phyloP scores from a whole-genome alignment of 1,139 yeast species.

The Blastobotrys ciferrii region DNA sequence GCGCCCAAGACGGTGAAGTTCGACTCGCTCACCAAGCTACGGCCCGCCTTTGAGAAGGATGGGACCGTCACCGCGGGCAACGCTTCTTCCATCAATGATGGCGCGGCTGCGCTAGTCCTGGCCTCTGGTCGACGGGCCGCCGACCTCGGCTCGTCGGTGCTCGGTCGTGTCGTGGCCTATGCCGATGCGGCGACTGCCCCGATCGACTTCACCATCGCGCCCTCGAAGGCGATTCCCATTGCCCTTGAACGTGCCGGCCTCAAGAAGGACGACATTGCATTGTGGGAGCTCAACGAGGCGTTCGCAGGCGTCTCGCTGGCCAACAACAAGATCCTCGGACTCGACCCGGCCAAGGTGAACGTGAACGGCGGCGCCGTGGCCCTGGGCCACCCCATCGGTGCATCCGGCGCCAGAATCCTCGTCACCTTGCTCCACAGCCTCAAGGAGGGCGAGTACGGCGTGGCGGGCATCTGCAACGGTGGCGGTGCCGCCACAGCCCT shows the following conservation, averaged over 20 bases:
- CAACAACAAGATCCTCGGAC: slow-evolving; percentile 63
- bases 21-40: slow-evolving; percentile 63
- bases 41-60: slow-evolving; percentile 84
- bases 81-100: slow-evolving; percentile 89
- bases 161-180: slow-evolving; percentile 81
- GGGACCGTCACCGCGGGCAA: slow-evolving; percentile 96
- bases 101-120: slow-evolving; percentile 85
- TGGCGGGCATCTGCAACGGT: slow-evolving; percentile 94
- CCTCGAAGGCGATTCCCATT: slow-evolving; percentile 85
- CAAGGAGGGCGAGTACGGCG: slow-evolving; percentile 83
- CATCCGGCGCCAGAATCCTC: slow-evolving; percentile 89
- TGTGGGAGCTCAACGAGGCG: slow-evolving; percentile 90
- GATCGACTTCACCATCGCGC: slow-evolving; percentile 90
- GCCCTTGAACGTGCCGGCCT: slow-evolving; percentile 63
- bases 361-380: slow-evolving; percentile 97
- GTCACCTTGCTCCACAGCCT: slow-evolving; percentile 75
- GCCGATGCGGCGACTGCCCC: slow-evolving; percentile 95
- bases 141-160: slow-evolving; percentile 59
- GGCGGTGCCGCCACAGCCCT: slow-evolving; percentile 94
- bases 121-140: slow-evolving; percentile 73
- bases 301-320: slow-evolving; percentile 91
- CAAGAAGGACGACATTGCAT: slow-evolving; percentile 48
- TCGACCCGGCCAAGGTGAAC: slow-evolving; percentile 71
- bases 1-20: slow-evolving; percentile 69
- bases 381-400: slow-evolving; percentile 91